Conservation (phyloP, 169 alveolate species). For the Plasmodium adleri region DNA sequence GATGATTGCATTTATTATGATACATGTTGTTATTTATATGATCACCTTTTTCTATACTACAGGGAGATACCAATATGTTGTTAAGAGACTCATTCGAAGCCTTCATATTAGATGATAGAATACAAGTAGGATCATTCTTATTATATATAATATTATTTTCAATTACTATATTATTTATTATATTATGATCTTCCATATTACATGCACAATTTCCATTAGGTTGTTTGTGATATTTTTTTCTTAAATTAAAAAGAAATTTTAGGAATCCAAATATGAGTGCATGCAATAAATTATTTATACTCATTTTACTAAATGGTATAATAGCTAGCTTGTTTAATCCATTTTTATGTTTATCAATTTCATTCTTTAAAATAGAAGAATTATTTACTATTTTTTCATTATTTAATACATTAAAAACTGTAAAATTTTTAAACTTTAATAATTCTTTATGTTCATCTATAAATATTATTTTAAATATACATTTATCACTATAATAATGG, state of each 20-base stretch:
- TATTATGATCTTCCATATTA: neutral
- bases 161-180: neutral
- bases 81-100: no score
- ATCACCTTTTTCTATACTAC: no score
- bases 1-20: no score
- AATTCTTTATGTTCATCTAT: slow-evolving; percentile 41
- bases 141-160: neutral
- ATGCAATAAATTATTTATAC: slow-evolving; percentile 39
- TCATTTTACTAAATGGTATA: slow-evolving; percentile 67
- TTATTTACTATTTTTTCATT: slow-evolving; percentile 44
- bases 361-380: slow-evolving; percentile 23
- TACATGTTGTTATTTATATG: no score
- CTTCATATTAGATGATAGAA: no score
- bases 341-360: slow-evolving; percentile 49
- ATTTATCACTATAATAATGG: slow-evolving; percentile 64
- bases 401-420: slow-evolving; percentile 52
- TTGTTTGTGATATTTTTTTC: slow-evolving; percentile 51
- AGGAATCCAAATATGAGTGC: slow-evolving; percentile 60
- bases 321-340: slow-evolving; percentile 54
- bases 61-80: no score
- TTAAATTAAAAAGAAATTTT: slow-evolving; percentile 64
- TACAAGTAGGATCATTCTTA: neutral
- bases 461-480: slow-evolving; percentile 48
- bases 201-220: slow-evolving; percentile 36
- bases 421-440: slow-evolving; percentile 12